phyloP scores from a whole-genome alignment of 345 rosid genomes.

The Gossypium ekmanianum region DNA sequence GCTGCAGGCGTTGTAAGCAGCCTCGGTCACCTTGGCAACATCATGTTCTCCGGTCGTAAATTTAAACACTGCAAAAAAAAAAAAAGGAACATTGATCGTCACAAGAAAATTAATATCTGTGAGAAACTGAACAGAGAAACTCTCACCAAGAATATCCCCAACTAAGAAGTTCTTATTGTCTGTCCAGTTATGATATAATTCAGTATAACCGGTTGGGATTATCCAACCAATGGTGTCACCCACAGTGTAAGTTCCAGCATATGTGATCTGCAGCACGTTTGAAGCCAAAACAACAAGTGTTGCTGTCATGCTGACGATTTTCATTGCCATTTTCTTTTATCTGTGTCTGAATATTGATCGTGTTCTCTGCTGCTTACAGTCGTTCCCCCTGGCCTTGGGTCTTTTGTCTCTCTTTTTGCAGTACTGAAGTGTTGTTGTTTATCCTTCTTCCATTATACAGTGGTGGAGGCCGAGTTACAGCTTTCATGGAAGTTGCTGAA shows the following conservation, averaged over 20 bases:
- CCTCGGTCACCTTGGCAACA: conserved; percentile 31
- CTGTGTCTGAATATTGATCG: neutral
- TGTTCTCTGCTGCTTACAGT: conserved; percentile 22
- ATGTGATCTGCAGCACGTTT: neutral
- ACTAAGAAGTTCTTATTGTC: conserved; percentile 24
- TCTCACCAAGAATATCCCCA: conserved; percentile 37
- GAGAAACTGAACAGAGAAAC: too few relatives aligned
- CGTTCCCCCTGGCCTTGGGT: conserved; percentile 16
- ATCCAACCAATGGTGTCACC: conserved; percentile 38
- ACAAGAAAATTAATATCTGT: too few relatives aligned
- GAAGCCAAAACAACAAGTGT: conserved; percentile 15
- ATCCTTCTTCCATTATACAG: neutral
- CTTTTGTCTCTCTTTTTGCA: neutral
- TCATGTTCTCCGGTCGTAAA: conserved; percentile 28
- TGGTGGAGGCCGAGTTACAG: neutral
- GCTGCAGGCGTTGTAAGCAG: conserved; percentile 30
- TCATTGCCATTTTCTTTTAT: conserved; percentile 15
- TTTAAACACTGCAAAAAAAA: conserved; percentile 28
- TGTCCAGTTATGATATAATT: conserved; percentile 33
- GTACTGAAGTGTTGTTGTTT: neutral
- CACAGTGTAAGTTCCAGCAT: conserved; percentile 25
- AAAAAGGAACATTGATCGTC: too few relatives aligned
- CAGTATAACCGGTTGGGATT: neutral
- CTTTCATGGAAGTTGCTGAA: neutral
- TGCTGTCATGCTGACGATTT: neutral